Base-by-base conservation (phyloP, 202 grass and related monocot species). In the Panicum hallii region DNA sequence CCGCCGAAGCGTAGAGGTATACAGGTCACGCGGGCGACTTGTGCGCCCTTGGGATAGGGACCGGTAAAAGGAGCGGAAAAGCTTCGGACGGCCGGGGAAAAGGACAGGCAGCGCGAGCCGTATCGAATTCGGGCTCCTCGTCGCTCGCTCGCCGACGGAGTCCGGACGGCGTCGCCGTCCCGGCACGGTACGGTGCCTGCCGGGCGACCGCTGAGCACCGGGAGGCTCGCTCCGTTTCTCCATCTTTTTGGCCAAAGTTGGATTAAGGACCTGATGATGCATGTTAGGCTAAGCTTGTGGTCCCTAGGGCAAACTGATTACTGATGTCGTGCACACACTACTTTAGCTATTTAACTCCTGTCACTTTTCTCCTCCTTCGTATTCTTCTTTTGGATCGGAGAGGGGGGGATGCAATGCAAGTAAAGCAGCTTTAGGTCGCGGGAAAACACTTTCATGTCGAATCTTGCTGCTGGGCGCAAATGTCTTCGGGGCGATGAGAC, bases 11-110 rank as follows among this genome's bases (percentile, higher is more conserved):
- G 22, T 12, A 28, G 11, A 5, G 11, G 22, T 61, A 9, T 12
- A 38, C 54, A 44, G 9, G 74, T 74, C 74, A 84, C 67, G 87
- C 56, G 74, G 17, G 47, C 87, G 63, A 46, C 53, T 71, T 55
- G 61, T 46, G 45, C 7, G 2, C 14, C 42, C 56, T 58, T 8
- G 9, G 62, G 44, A 26, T 28, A 53, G 11, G 34, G 72, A 56
- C 40, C 9, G 12, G 13, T 23, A 68, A 60, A 12, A 78, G n/a
- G 15, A 32, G 3, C 14, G 32, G 65, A 26, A 16, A 15, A 15
- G 14, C 6, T 5, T 63, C 14, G 47, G 53, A 34, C 3, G 36
- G 36, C 36, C 36, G 23, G 56, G 4, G 55, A 4, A 7, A 4
- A 8, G 7, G 32, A 32, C 32, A 32, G 32, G 0, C 26, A 26